Evolutionary conservation across 2,329 filamentous ascomycete species (phyloP), one percentile per base, ranked within the genome.

Genomic region (Aureobasidium sp.): DNA sequence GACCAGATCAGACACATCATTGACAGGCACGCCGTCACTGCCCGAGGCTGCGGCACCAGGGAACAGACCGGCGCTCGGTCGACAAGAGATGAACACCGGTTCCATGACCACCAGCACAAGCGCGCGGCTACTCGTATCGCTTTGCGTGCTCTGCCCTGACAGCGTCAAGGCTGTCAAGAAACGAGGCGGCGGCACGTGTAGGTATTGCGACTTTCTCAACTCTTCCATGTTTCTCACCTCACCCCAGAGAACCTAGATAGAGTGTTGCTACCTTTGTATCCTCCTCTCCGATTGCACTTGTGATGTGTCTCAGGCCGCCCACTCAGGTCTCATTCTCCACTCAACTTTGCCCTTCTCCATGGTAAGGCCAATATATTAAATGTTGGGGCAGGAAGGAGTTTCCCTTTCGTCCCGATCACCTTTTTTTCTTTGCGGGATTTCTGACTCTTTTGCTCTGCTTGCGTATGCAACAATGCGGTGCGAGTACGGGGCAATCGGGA

Each of bases 21-120:
- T 50, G 47, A 50, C 34, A 37, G 49, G 34, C 49, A 54, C 50
- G 50, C 50, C 50, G 50, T 54, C 50, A n/a, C 50, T 54, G 36
- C 37, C 50, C 36, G 50, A 41, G 37, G 34, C 49, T 16, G 49
- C 49, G 49, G 49, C 49, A 39, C 34, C 41, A 51, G 49, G 49
- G 49, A 51, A 51, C 9, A 25, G 41, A 44, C 41, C 41, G 41
- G 41, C 41, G 41, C 41, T 44, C 41, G 41, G 41, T 13, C 27
- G 41, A 44, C 41, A 27, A 44, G 41, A 21, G 41, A 44, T 21
- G 41, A 44, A 44, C 21, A 21, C 41, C 21, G 25, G 41, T 44
- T 37, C 34, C 34, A 14, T 37, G 11, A 14, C 10, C 41, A 3
- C 3, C 16, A 2, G 21, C 34, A 27, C 11, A 42, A 42, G n/a